Percentiles rank a stretch among this genome's conserved stretches.
Conservation (phyloP, 495 filamentous ascomycete genomes). For the Podospora anserina region DNA sequence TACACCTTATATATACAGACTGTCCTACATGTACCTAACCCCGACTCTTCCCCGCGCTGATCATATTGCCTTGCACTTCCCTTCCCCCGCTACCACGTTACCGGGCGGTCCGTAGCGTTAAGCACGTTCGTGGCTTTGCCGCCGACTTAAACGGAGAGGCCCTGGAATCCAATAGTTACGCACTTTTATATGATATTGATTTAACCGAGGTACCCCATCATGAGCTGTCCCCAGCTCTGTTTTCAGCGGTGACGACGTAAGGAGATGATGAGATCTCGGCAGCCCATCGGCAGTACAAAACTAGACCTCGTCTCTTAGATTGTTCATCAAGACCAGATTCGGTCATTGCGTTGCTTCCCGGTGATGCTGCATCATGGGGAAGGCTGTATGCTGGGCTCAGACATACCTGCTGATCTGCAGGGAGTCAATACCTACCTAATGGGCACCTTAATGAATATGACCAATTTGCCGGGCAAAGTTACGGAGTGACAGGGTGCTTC, state of each 20-base stretch:
- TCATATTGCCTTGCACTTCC: slow-evolving; percentile 16
- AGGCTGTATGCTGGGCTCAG: neutral
- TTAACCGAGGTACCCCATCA: neutral
- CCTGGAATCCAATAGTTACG: slow-evolving; percentile 8
- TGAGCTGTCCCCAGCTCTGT: neutral
- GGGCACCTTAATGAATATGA: neutral
- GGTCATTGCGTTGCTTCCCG: neutral
- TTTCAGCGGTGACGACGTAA: neutral
- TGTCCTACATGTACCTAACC: neutral
- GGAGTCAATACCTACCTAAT: neutral
- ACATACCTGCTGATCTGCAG: neutral
- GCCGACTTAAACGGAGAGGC: neutral
- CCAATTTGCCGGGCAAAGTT: neutral
- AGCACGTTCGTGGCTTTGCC: slow-evolving; percentile 2
- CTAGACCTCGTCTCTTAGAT: neutral
- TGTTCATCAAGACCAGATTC: neutral
- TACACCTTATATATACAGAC: slow-evolving; percentile 9
- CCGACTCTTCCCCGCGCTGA: slow-evolving; percentile 5
- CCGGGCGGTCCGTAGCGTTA: neutral
- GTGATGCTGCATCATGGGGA: neutral
- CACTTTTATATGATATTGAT: neutral
- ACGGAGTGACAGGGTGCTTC: neutral
- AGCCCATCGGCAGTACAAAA: neutral
- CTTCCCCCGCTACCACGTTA: slow-evolving; percentile 18
- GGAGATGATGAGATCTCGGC: neutral